Base-by-base conservation (phyloP, 768 basidiomycete genomes). In the Pilatotrama ljubarskyi region DNA sequence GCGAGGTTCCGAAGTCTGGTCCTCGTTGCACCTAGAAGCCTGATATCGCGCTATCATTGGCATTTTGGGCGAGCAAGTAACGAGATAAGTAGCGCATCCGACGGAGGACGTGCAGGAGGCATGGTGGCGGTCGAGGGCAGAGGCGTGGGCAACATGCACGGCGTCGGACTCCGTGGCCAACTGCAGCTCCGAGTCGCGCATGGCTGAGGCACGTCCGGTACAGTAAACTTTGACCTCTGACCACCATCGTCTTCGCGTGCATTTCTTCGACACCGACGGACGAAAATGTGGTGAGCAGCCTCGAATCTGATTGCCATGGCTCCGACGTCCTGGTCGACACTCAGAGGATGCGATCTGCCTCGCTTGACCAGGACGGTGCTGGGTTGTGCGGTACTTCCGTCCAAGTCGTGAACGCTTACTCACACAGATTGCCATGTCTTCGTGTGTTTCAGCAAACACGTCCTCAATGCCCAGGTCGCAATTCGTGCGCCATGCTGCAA, bases 401-500 rank as follows among this genome's bases (percentile, higher is more conserved):
- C 17, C 25, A 15, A 29, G 48, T 32, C 49, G 38, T 22, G 46
- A 57, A 57, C 55, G 38, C 54, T 46, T 15, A 57, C 55, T 57
- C 47, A 53, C 37, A 41, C 36, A 58, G 54, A 59, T 2, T 11
- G 13, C 11, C 48, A 26, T 46, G 17, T 24, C 18, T 26, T 50
- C 35, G 3, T 17, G 40, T 22, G 15, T 32, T 13, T 18, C 65
- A 97, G 95, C 78, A 96, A 96, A 81, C 97, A 98, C 70, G 83
- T 99, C 62, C 77, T 99, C 50, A 99, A 99, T 75, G 93, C 92
- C 0, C 96, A 98, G 76, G 97, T 97, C 22, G 83, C 95, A 37
- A 92, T 99, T 66, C 89, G 96, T 25, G 93, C 96, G 5, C 95
- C 95, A 3, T 98, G 97, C 76, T 98, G 97, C 84, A 91, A 92